phyloP scores from a whole-genome alignment of 306 rosid species.

The Luffa aegyptiaca region DNA sequence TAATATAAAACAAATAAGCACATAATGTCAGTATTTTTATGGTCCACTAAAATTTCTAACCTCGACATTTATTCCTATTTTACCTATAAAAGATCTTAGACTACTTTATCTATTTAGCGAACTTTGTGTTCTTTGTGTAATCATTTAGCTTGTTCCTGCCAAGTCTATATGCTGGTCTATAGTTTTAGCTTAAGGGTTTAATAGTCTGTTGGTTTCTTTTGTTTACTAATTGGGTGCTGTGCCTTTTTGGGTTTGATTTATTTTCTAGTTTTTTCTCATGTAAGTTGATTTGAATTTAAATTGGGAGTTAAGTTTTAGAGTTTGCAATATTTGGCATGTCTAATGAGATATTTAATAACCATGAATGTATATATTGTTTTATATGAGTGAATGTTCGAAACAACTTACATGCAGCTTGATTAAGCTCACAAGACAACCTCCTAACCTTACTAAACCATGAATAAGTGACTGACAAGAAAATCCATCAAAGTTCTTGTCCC shows the following conservation, averaged over 20 bases:
- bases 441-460: background rate
- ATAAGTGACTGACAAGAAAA: background rate
- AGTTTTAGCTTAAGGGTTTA: too few species aligned
- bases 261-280: too few species aligned
- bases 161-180: too few species aligned
- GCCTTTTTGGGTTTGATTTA: too few species aligned
- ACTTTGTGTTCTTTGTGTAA: too few species aligned
- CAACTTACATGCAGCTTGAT: background rate
- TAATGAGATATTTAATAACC: background rate
- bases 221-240: too few species aligned
- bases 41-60: background rate
- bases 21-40: background rate
- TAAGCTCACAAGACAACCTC: background rate
- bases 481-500: background rate
- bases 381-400: background rate
- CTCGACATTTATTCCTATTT: background rate
- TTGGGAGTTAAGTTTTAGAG: background rate
- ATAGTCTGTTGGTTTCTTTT: too few species aligned
- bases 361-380: background rate
- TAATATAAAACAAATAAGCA: too few species aligned
- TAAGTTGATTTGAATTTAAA: background rate
- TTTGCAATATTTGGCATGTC: background rate
- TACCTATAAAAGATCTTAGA: background rate
- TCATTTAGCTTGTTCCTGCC: too few species aligned
- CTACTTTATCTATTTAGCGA: too few species aligned